These are phyloP conservation scores for Ophiostoma sp. DNA, from an alignment of 2,329 filamentous ascomycete genomes.

Conservation along the genomic window DNA sequence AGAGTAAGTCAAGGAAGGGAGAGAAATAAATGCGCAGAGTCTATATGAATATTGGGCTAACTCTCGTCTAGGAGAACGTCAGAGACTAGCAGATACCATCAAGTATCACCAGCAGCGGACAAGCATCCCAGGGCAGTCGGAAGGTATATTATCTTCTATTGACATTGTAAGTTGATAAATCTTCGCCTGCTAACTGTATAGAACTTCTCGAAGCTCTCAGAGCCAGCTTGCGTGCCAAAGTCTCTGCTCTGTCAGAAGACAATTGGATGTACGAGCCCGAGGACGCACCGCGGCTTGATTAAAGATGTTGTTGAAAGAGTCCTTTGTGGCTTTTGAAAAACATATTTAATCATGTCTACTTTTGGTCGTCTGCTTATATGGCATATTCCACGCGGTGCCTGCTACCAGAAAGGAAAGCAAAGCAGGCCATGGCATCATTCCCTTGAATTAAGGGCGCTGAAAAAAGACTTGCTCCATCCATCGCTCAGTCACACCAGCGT, in stretches of 20 bases:
- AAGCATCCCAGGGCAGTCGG: slow-evolving; percentile 60
- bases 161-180: background rate
- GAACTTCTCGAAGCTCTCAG: slow-evolving; percentile 70
- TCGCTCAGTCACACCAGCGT: background rate
- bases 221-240: slow-evolving; percentile 70
- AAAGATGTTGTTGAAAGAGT: background rate
- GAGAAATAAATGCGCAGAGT: background rate
- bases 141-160: slow-evolving; percentile 49
- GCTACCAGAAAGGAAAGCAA: background rate
- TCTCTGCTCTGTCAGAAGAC: slow-evolving; percentile 73
- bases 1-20: slow-evolving; percentile 47
- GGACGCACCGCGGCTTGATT: slow-evolving; percentile 46
- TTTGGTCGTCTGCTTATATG: background rate
- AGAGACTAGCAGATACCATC: slow-evolving; percentile 61
- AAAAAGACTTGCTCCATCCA: background rate
- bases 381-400: background rate
- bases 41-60: background rate
- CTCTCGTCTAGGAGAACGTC: slow-evolving; percentile 53
- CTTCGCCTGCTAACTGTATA: slow-evolving; percentile 33
- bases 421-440: background rate
- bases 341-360: background rate
- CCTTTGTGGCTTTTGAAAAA: background rate
- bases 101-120: slow-evolving; percentile 60
- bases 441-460: too few species aligned
- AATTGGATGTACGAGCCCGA: slow-evolving; percentile 89